Conservation (phyloP, 2,329 filamentous ascomycete genomes). For the Sordariomycetes sp. region DNA sequence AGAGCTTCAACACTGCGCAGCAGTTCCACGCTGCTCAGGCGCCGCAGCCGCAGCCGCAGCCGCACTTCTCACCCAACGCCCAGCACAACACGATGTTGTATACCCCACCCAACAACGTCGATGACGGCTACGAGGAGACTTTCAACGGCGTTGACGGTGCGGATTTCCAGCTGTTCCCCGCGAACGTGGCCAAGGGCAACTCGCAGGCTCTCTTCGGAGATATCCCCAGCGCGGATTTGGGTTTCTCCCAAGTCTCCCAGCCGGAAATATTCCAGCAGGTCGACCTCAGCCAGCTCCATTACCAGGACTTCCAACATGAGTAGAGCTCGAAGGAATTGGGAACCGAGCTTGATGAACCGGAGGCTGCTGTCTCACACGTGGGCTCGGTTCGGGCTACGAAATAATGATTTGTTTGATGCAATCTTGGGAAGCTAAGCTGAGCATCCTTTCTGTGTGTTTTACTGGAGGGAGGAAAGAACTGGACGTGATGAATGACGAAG, state of each 20-base stretch:
- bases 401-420: too few relatives aligned
- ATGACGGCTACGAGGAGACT: constrained; percentile 56
- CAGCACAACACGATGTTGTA: constrained; percentile 61
- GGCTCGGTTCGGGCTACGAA: too few relatives aligned
- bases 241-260: constrained; percentile 42
- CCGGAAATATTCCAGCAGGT: constrained; percentile 38
- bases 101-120: constrained; percentile 53
- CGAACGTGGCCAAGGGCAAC: constrained; percentile 23
- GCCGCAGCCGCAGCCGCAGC: constrained; percentile 14
- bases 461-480: too few relatives aligned
- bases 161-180: constrained; percentile 58
- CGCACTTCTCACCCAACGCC: constrained; percentile 60
- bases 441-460: too few relatives aligned
- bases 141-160: constrained; percentile 29
- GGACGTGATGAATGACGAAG: too few relatives aligned
- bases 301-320: constrained; percentile 16
- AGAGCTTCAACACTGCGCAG: constrained; percentile 3
- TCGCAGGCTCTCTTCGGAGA: constrained; percentile 40
- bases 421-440: too few relatives aligned
- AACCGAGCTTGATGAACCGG: not conserved
- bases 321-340: not conserved
- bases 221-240: constrained; percentile 38
- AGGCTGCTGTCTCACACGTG: too few relatives aligned
- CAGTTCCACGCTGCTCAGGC: constrained; percentile 11
- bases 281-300: constrained; percentile 29